phyloP scores from a whole-genome alignment of 2,329 filamentous ascomycete species.

The Elsinoe perseae region DNA sequence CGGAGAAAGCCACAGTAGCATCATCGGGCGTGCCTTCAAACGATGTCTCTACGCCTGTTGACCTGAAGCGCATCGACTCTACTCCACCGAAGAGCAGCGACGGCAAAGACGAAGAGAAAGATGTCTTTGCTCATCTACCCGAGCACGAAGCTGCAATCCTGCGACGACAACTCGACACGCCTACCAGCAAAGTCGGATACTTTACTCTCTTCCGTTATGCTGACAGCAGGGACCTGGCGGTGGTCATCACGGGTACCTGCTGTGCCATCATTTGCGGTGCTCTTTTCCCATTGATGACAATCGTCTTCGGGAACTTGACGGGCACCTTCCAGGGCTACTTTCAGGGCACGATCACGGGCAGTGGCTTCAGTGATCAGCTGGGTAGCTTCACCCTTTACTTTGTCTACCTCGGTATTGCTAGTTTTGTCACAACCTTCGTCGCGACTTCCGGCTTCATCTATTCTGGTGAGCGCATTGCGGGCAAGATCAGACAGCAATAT shows the following conservation, averaged over 20 bases:
- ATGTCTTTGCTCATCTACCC: slow-evolving; percentile 32
- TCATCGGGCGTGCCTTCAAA: background rate
- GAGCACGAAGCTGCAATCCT: slow-evolving; percentile 32
- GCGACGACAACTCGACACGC: slow-evolving; percentile 35
- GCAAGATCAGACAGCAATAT: slow-evolving; percentile 62
- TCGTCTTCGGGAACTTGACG: slow-evolving; percentile 68
- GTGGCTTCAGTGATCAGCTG: slow-evolving; percentile 54
- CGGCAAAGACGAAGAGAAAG: slow-evolving; percentile 20
- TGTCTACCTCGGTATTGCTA: slow-evolving; percentile 72
- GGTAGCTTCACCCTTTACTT: slow-evolving; percentile 68
- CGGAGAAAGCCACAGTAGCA: slow-evolving; percentile 8
- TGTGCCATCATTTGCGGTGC: slow-evolving; percentile 30
- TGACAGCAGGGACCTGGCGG: slow-evolving; percentile 32
- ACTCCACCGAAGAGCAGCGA: slow-evolving; percentile 3
- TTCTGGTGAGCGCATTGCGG: slow-evolving; percentile 41
- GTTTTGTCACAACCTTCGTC: slow-evolving; percentile 71
- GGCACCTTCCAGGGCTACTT: slow-evolving; percentile 62
- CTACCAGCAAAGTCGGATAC: slow-evolving; percentile 37
- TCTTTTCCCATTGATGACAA: slow-evolving; percentile 34
- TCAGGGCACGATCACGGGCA: slow-evolving; percentile 39
- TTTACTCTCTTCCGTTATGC: slow-evolving; percentile 39
- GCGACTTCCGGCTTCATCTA: slow-evolving; percentile 83
- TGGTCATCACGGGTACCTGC: slow-evolving; percentile 35
- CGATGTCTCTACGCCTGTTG: background rate
- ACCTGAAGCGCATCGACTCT: slow-evolving; percentile 1